Conservation (phyloP, 2,329 filamentous ascomycete genomes). For the Coniochaeta sp. region DNA sequence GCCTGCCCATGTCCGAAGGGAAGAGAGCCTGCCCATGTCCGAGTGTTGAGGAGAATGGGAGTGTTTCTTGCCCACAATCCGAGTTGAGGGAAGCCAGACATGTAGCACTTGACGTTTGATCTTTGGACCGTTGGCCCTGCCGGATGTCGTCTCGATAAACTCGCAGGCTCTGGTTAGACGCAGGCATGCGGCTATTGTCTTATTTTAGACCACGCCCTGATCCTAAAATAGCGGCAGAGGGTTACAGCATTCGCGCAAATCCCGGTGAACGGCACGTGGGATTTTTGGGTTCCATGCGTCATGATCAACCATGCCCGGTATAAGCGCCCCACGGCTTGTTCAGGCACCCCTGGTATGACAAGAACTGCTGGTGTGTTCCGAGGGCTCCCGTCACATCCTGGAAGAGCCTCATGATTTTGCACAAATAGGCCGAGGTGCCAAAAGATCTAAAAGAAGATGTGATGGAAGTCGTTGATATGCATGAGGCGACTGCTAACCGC, state of each 20-base stretch:
- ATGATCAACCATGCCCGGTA: not conserved
- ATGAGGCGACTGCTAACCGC: constrained; percentile 1
- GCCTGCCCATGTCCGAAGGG: no score
- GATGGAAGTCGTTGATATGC: not conserved
- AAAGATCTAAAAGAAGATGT: not conserved
- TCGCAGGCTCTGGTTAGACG: not conserved
- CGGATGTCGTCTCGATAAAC: constrained; percentile 4
- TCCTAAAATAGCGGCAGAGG: constrained; percentile 3
- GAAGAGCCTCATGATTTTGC: not conserved
- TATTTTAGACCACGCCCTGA: not conserved
- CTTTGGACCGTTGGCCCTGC: not conserved
- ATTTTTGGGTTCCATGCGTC: not conserved
- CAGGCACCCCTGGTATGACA: not conserved
- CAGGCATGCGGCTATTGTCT: constrained; percentile 2
- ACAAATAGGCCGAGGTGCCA: not conserved
- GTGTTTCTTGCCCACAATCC: not conserved
- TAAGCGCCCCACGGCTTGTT: not conserved
- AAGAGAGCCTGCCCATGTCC: no score
- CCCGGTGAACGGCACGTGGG: not conserved
- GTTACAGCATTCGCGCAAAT: not conserved
- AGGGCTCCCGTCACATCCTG: not conserved
- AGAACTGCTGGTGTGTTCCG: not conserved
- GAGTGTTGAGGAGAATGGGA: not conserved
- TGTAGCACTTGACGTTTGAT: not conserved
- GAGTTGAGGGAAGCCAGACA: not conserved